Evolutionary conservation across 1,284 basidiomycete genomes (phyloP), one percentile per base, ranked within the genome.

Genomic region (Phenoliferia sp.): DNA sequence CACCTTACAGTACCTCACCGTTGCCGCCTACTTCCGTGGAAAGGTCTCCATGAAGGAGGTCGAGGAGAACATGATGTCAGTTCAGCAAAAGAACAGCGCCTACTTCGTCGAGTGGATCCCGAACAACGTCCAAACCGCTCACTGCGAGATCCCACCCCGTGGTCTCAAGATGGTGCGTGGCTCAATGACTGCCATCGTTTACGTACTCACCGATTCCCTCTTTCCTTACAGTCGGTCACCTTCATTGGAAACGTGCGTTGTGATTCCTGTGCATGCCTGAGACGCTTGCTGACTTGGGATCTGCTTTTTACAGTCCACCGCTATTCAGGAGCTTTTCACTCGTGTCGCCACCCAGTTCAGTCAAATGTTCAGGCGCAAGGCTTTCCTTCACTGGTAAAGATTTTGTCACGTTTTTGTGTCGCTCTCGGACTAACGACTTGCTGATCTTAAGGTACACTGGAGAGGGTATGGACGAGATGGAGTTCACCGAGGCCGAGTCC

Each of bases 41-140:
- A 94, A 94, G 82, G 93, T 97, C 68, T 92, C 93, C 36, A 96
- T 97, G 93, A 95, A 94, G 83, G 95, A 99, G 80, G 92, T 98
- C 69, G 94, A 99, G 83, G 95, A 98, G 72, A 90, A 95, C 80
- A 95, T 97, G 92, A 52, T 64, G 28, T 50, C 55, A 32, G 92
- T 97, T 57, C 94, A 97, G 84, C 90, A 86, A 85, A 97, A 96
- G 87, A 96, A 96, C 85, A 90, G 90, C 35, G 88, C 90, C 22
- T 95, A 94, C 86, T 97, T 98, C 78, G 94, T 97, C 77, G 94
- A 96, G 82, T 97, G 94, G 95, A 98, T 96, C 76, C 94, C 94
- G 75, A 94, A 94, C 87, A 97, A 97, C 80, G 91, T 96, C 70
- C 87, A 92, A 77, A 94, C 92, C 65, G 93, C 94, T 71, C 92